A percentile compares a stretch with the other conserved stretches of the same genome.
These are phyloP conservation scores for Zasmidium cellare DNA, from an alignment of 2,329 filamentous ascomycete genomes.

Conservation along the genomic window DNA sequence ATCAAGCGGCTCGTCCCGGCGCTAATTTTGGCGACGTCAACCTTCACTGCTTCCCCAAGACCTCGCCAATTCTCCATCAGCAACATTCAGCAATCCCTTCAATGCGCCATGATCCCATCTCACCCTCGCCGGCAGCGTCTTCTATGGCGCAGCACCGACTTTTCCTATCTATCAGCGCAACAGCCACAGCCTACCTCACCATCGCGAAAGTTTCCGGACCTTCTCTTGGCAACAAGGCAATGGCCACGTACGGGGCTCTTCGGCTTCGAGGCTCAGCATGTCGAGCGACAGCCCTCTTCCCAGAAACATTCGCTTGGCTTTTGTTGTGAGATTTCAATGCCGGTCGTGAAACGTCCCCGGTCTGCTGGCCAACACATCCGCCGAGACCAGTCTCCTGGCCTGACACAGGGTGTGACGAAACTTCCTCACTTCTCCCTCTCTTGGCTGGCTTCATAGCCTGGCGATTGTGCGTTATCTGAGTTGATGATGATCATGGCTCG, in stretches of 20 bases:
- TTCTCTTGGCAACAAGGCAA: background rate
- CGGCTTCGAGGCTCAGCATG: background rate
- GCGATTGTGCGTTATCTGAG: background rate
- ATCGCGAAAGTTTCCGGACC: background rate
- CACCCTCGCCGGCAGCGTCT: too few relatives aligned
- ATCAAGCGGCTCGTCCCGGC: too few relatives aligned
- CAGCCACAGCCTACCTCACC: background rate
- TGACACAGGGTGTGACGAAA: background rate
- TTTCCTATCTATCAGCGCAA: background rate
- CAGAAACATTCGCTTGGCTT: background rate
- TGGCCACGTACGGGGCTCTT: background rate
- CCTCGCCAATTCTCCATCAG: too few relatives aligned
- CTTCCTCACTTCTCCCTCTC: background rate
- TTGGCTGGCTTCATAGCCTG: background rate
- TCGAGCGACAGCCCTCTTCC: background rate
- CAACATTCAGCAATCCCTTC: too few relatives aligned
- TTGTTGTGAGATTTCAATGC: background rate
- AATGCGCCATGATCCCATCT: background rate
- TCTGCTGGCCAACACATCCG: background rate
- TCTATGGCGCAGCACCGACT: background rate
- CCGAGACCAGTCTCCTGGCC: background rate
- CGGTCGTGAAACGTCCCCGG: background rate
- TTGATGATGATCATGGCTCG: background rate
- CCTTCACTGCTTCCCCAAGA: too few relatives aligned
- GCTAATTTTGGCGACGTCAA: too few relatives aligned